Percentiles rank a stretch among this genome's conserved stretches.
phyloP scores from a whole-genome alignment of 1,284 basidiomycete species.

The Caloboletus inedulis region DNA sequence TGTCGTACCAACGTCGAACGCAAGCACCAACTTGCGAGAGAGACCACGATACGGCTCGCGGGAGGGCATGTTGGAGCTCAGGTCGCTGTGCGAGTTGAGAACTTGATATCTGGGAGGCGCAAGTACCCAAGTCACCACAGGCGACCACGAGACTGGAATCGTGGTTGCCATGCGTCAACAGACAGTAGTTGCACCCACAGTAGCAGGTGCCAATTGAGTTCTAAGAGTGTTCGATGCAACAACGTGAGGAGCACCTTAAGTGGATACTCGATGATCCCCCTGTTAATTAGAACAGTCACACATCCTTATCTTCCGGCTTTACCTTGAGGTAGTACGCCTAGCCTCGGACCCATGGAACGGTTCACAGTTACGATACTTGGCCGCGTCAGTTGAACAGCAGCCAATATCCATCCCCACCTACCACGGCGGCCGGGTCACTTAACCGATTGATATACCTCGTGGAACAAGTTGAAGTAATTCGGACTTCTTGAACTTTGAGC shows the following conservation, averaged over 20 bases:
- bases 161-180: neutral
- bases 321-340: neutral
- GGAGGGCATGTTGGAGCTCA: conserved; percentile 22
- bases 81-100: neutral
- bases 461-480: neutral
- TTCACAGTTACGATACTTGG: neutral
- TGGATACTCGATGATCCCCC: neutral
- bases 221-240: neutral
- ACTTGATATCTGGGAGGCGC: neutral
- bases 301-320: neutral
- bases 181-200: neutral
- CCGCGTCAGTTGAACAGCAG: too few relatives aligned
- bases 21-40: conserved; percentile 42
- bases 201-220: neutral
- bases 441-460: neutral
- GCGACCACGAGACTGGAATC: neutral
- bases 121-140: neutral
- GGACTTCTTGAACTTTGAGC: neutral
- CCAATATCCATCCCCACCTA: neutral
- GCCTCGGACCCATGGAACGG: neutral
- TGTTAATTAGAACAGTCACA: neutral
- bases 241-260: neutral
- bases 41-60: conserved; percentile 31
- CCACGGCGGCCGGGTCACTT: neutral
- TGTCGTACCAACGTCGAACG: conserved; percentile 51